Evolutionary conservation across 495 filamentous ascomycete species (phyloP).

Genomic region (Trichoderma orchidacearum): DNA sequence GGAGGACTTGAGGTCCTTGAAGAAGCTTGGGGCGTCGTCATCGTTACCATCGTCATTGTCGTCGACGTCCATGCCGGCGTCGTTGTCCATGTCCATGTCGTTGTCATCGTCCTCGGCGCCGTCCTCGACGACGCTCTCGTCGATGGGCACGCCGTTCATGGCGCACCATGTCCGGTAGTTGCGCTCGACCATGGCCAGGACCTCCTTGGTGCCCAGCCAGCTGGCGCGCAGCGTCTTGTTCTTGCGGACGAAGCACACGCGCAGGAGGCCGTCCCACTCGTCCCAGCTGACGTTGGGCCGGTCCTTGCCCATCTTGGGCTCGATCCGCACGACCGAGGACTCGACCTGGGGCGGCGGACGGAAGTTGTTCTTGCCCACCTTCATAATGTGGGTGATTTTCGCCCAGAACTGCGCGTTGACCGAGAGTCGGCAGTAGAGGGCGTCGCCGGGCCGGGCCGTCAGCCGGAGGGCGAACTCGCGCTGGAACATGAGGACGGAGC

Average conservation of each 20-base stretch:
- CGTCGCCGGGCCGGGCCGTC: constrained; percentile 59
- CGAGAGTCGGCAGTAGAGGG: constrained; percentile 72
- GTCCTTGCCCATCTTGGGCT: constrained; percentile 57
- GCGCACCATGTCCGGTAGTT: constrained; percentile 88
- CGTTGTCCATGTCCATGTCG: constrained; percentile 43
- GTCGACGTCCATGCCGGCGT: constrained; percentile 14
- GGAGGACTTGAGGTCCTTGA: constrained; percentile 49
- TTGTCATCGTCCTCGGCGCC: constrained; percentile 19
- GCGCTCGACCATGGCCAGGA: constrained; percentile 57
- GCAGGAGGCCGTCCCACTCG: constrained; percentile 84
- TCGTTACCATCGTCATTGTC: constrained; percentile 35
- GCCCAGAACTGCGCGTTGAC: constrained; percentile 96
- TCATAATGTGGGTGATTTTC: constrained; percentile 60
- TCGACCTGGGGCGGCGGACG: constrained; percentile 87
- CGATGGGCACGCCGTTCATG: constrained; percentile 61
- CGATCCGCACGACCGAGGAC: constrained; percentile 62
- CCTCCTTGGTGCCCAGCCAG: constrained; percentile 61
- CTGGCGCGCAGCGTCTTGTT: constrained; percentile 58
- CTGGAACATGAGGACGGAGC: constrained; percentile 75
- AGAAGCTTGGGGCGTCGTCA: constrained; percentile 58
- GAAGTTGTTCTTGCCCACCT: constrained; percentile 90
- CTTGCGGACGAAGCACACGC: constrained; percentile 61
- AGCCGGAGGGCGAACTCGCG: constrained; percentile 24
- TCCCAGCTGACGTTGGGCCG: constrained; percentile 79
- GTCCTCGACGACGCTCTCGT: constrained; percentile 47